Evolutionary conservation across 208 protist genomes (phyloP).

Genomic region (Porcisia deanei): DNA sequence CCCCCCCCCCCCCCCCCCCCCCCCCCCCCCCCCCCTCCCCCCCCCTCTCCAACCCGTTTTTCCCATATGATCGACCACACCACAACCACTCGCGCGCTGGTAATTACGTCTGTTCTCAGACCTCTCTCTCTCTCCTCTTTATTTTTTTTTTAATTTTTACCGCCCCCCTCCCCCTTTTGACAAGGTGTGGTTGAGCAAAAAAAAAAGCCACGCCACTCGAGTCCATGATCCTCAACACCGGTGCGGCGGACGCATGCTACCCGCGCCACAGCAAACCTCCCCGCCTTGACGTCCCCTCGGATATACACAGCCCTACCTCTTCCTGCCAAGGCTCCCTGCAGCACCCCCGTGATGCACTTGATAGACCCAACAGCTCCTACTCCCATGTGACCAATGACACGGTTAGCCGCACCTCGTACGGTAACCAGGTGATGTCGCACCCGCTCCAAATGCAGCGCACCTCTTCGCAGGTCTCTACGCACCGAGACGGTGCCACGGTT

Average conservation of each 20-base stretch:
- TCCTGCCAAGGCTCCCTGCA: neutral
- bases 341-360: neutral
- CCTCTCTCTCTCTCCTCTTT: too few relatives aligned
- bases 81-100: neutral
- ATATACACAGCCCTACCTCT: neutral
- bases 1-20: neutral
- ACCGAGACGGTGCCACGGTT: neutral
- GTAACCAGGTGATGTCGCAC: neutral
- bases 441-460: neutral
- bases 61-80: neutral
- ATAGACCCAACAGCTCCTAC: neutral
- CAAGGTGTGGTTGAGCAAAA: neutral
- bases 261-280: conserved; percentile 11
- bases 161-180: neutral
- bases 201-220: neutral
- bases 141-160: too few relatives aligned
- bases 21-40: neutral
- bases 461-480: neutral
- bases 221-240: conserved; percentile 40
- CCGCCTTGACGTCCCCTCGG: conserved; percentile 8
- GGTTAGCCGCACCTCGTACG: neutral
- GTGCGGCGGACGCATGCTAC: conserved; percentile 34
- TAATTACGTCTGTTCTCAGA: neutral
- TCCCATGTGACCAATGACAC: neutral
- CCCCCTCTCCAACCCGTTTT: neutral